Evolutionary conservation across 2,329 filamentous ascomycete species (phyloP).

Genomic region (Talaromyces albobiverticillius): DNA sequence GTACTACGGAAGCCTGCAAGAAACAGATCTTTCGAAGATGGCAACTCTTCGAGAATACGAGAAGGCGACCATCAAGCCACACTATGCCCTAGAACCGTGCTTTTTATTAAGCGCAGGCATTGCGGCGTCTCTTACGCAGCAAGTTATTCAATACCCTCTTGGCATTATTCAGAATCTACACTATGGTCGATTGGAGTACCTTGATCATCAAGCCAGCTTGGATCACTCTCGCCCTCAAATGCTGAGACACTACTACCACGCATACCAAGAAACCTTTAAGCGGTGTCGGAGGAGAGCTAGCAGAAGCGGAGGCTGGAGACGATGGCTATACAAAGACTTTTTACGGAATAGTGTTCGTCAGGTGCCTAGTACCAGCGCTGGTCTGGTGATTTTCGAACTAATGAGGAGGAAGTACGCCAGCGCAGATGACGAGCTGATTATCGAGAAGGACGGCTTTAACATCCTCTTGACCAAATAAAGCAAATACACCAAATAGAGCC

Average conservation of each 20-base stretch:
- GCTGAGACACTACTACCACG: conserved; percentile 56
- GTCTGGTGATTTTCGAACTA: conserved; percentile 63
- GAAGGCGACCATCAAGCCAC: conserved; percentile 51
- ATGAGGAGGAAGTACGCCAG: conserved; percentile 60
- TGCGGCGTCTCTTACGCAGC: conserved; percentile 57
- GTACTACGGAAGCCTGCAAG: conserved; percentile 51
- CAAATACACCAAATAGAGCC: too few relatives aligned
- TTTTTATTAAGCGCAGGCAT: conserved; percentile 61
- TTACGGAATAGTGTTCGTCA: conserved; percentile 56
- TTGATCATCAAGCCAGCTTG: conserved; percentile 53
- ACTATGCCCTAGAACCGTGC: conserved; percentile 61
- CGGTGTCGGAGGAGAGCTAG: conserved; percentile 53
- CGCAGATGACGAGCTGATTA: conserved; percentile 52
- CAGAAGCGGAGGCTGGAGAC: conserved; percentile 52
- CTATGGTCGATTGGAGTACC: conserved; percentile 57
- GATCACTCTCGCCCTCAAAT: conserved; percentile 41
- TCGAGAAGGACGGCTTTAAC: conserved; percentile 59
- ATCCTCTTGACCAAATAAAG: conserved; percentile 51
- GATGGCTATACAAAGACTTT: conserved; percentile 59
- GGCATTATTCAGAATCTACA: conserved; percentile 60
- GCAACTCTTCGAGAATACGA: conserved; percentile 4
- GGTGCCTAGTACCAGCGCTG: conserved; percentile 62
- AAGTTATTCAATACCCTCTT: conserved; percentile 58
- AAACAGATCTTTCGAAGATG: conserved; percentile 16
- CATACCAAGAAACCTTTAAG: conserved; percentile 59